phyloP scores from a whole-genome alignment of 768 basidiomycete genomes.

The Rhodotorula kratochvilovae region DNA sequence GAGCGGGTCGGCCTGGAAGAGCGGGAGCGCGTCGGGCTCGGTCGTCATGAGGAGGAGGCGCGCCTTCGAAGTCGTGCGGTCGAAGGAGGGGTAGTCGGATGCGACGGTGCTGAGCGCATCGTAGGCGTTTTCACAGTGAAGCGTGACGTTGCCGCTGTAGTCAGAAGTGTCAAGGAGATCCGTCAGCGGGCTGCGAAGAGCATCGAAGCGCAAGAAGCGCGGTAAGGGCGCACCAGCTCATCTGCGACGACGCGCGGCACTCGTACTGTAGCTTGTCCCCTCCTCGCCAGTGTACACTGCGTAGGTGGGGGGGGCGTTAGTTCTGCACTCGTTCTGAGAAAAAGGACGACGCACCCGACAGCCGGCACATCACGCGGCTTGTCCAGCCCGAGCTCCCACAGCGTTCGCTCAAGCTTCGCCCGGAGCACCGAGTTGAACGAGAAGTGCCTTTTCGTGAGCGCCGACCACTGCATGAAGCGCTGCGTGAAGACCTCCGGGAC shows the following conservation, averaged over 20 bases:
- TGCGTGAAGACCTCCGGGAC: slow-evolving; percentile 3
- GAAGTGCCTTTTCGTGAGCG: slow-evolving; percentile 4
- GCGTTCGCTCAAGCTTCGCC: neutral
- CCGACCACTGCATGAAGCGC: slow-evolving; percentile 15
- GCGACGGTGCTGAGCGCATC: neutral
- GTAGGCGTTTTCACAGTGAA: slow-evolving; percentile 19
- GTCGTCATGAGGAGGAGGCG: slow-evolving; percentile 28
- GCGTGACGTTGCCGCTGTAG: slow-evolving; percentile 26
- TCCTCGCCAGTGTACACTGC: slow-evolving; percentile 20
- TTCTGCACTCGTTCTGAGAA: no score
- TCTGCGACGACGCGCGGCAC: slow-evolving; percentile 1
- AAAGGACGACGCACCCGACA: slow-evolving; percentile 1
- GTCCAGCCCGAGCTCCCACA: neutral
- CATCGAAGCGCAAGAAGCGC: no score
- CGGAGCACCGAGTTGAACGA: neutral
- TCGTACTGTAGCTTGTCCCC: slow-evolving; percentile 26
- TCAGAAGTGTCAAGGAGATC: rapidly evolving
- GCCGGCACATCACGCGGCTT: neutral
- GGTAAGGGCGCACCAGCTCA: slow-evolving; percentile 30
- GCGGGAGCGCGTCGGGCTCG: slow-evolving; percentile 18
- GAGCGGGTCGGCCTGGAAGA: neutral
- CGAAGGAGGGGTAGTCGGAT: neutral
- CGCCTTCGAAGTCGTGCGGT: neutral
- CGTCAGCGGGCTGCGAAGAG: no score
- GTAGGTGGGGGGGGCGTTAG: no score